Evolutionary conservation across 2,329 filamentous ascomycete genomes (phyloP), one percentile per base, ranked within the genome.

Genomic region (Cercospora citrullina): DNA sequence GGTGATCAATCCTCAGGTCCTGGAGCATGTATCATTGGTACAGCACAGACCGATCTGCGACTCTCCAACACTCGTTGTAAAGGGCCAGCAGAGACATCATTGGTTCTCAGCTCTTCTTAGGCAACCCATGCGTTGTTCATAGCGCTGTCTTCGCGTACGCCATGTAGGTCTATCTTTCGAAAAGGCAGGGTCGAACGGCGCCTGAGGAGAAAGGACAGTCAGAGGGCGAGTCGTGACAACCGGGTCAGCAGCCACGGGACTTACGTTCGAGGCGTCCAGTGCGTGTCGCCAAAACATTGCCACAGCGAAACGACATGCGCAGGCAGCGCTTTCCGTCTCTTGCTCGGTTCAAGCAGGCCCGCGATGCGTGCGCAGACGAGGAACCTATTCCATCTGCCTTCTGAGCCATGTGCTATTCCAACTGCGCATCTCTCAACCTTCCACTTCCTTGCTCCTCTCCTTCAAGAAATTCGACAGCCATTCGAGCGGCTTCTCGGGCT

Each of bases 401-500:
- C 6, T 7, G 23, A 23, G 14, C 12, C 12, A 14, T 14, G 5
- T 55, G 23, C 26, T 16, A 21, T 28, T 53, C 10, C 48, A 26
- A 9, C 48, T 67, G 36, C 36, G 16, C 36, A 42, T 14, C 36
- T 23, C 63, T 59, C 59, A 73, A 9, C 82, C 82, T 71, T 85
- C 83, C 31, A 84, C 75, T 75, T 85, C 83, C 58, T 75, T 77
- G 74, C 83, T 85, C 73, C 81, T 81, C 70, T 80, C 75, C 64
- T 78, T 79, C 70, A 85, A 71, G 73, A 82, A 85, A 61, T 85
- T 81, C 18, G 80, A 79, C 65, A 85, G 73, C 78, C 80, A 85
- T 71, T 81, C 79, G 66, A 85, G 70, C 66, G 83, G 83, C 74
- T 85, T 85, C 70, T 85, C 83, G 0, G 83, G 83, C 79, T 84